Evolutionary conservation across 2,329 filamentous ascomycete genomes (phyloP), one percentile per base, ranked within the genome.

Genomic region (Sporothrix luriei): DNA sequence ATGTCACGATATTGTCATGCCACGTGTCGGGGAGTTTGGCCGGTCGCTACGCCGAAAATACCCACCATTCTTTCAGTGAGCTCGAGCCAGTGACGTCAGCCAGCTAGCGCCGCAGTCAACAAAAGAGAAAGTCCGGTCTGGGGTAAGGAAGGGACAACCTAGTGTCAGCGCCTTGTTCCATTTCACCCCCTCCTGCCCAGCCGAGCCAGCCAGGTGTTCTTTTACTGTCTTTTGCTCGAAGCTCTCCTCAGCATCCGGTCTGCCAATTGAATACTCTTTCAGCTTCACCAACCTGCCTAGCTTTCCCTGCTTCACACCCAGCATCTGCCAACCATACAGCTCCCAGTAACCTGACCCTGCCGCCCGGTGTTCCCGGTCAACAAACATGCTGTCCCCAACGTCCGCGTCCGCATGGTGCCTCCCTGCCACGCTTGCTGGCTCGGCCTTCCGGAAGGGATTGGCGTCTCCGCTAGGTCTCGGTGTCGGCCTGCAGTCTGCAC

Each of bases 71-170:
- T 40, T 24, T 9, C 38, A 62, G 43, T 33, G 24, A 64, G 55
- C 33, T 62, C 43, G n/a, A n/a, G 54, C 57, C 49, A 54, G 64
- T 69, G 68, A 69, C 68, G 68, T 69, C 68, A 69, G 49, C 49
- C 26, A 38, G 16, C 61, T 66, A 65, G 57, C 43, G 48, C 40
- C 4, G 13, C n/a, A 55, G 48, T 54, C 68, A 64, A 69, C 61
- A 69, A 55, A 52, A 68, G 54, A 49, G 55, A 24, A 64, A 43
- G 40, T 64, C 61, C 61, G 43, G 26, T 62, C 57, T 21, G 57
- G 55, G 57, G 38, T 49, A 62, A 61, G 57, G 55, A 43, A 61
- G 57, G 38, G 21, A 62, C 57, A 62, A 62, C 57, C 57, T 46
- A 62, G 38, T 62, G 57, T 62, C 57, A 62, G 38, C 38, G 19